phyloP scores from a whole-genome alignment of 1,284 basidiomycete species.

The Fomes fomentarius region DNA sequence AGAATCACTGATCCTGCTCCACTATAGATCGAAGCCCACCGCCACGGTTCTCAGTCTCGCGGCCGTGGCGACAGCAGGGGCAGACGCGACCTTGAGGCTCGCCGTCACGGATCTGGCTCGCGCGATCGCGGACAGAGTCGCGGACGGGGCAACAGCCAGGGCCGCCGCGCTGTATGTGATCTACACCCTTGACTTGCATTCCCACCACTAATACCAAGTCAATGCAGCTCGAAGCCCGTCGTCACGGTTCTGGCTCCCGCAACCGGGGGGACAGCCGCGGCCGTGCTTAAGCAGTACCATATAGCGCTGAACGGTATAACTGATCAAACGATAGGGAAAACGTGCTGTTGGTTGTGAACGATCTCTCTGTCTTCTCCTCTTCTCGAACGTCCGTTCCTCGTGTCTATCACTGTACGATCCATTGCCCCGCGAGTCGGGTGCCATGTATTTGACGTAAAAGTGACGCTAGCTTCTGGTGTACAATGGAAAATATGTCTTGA shows the following conservation, averaged over 20 bases:
- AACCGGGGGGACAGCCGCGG: conserved; percentile 8
- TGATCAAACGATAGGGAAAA: too few relatives aligned
- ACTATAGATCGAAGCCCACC: conserved; percentile 22
- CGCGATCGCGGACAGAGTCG: background rate
- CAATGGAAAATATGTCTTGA: too few relatives aligned
- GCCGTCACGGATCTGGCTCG: conserved; percentile 9
- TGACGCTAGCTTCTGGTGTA: too few relatives aligned
- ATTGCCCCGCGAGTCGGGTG: too few relatives aligned
- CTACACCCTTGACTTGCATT: background rate
- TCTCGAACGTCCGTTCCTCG: too few relatives aligned
- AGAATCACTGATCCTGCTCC: too few relatives aligned
- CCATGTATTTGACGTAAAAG: too few relatives aligned
- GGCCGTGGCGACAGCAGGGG: conserved; percentile 2
- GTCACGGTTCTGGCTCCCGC: conserved; percentile 13
- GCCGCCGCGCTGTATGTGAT: background rate
- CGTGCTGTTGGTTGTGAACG: too few relatives aligned
- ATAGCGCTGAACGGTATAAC: too few relatives aligned
- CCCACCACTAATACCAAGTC: too few relatives aligned
- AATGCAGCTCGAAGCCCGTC: conserved; percentile 25
- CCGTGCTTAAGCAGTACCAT: background rate
- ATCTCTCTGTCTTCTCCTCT: too few relatives aligned
- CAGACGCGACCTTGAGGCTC: background rate
- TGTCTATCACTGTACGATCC: too few relatives aligned
- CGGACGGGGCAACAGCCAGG: conserved; percentile 9
- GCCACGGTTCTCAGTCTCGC: conserved; percentile 26